Evolutionary conservation across 75 land plant species (phyloP), one percentile per base, ranked within the genome.

Genomic region (Ceratopteris richardii): DNA sequence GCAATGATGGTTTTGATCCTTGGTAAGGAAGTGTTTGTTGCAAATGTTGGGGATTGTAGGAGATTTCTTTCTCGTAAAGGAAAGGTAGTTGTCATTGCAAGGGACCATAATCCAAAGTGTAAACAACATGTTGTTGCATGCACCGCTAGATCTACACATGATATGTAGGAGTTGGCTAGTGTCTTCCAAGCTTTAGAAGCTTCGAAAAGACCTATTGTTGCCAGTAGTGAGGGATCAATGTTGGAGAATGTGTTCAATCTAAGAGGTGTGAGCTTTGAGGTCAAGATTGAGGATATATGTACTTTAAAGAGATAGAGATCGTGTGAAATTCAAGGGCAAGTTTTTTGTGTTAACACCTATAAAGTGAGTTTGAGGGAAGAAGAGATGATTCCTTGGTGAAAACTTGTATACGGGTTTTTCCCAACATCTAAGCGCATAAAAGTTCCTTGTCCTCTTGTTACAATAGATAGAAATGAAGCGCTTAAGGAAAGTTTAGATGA

Each of bases 31-130:
- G 46, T 82, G 52, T 53, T 82, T 30, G 85, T 82, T 30, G 85
- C 85, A 24, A 82, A 82, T 75, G 82, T 64, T 33, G 85, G 85
- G 5, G 85, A 82, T 44, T 82, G 82, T 41, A 64, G 85, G 17
- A 82, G 82, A 9, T 82, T 82, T 44, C 72, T 82, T 28, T 70
- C 67, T 40, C 58, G 75, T 17, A 54, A 68, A 1, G 85, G 85
- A 13, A 67, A 63, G 46, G 85, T 82, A 0, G 65, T 82, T 0
- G 78, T 73, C 24, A 70, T 82, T 78, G 79, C 85, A 13, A 56
- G 71, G 18, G 82, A 82, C 31, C 85, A 82, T 60, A 67, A 65
- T 29, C 72, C 85, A 4, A 5, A 0, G 36, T 82, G 76, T 29
- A 37, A 24, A 2, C 3, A 11, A 5, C 18, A 2, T 2, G 50